Conservation (phyloP, 2,329 filamentous ascomycete genomes). For the Colletotrichum sansevieriae region DNA sequence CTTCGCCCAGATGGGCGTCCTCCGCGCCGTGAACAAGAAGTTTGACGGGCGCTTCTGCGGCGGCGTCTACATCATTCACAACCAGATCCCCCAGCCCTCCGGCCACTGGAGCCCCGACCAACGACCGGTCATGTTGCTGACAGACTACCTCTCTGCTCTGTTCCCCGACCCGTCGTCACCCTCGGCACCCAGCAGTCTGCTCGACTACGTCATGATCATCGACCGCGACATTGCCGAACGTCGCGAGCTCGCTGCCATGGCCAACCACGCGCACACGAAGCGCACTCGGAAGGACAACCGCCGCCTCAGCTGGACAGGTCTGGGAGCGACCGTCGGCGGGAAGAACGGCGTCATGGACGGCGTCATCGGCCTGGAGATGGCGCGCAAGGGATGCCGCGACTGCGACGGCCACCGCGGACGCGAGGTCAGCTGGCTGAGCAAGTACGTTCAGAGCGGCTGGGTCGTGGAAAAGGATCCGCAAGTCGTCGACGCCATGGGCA, state of each 20-base stretch:
- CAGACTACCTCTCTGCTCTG: conserved; percentile 54
- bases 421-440: conserved; percentile 50
- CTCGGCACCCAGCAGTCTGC: conserved; percentile 43
- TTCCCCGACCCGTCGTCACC: conserved; percentile 48
- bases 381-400: conserved; percentile 50
- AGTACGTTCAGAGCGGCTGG: conserved; percentile 41
- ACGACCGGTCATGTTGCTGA: conserved; percentile 45
- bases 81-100: conserved; percentile 35
- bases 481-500: conserved; percentile 39
- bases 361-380: conserved; percentile 51
- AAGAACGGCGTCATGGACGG: conserved; percentile 50
- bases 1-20: conserved; percentile 54
- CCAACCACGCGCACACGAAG: conserved; percentile 47
- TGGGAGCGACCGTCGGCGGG: conserved; percentile 50
- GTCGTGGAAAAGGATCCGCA: conserved; percentile 34
- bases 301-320: conserved; percentile 57
- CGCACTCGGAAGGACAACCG: conserved; percentile 46
- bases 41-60: conserved; percentile 55
- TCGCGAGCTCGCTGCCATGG: conserved; percentile 57
- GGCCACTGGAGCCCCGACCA: conserved; percentile 24
- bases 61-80: conserved; percentile 53
- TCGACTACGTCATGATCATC: conserved; percentile 52
- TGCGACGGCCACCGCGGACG: conserved; percentile 50
- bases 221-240: conserved; percentile 57
- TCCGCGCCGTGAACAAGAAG: conserved; percentile 52